Base-by-base conservation (phyloP, 2,329 filamentous ascomycete species). In the Chrysoporthe puriensis region DNA sequence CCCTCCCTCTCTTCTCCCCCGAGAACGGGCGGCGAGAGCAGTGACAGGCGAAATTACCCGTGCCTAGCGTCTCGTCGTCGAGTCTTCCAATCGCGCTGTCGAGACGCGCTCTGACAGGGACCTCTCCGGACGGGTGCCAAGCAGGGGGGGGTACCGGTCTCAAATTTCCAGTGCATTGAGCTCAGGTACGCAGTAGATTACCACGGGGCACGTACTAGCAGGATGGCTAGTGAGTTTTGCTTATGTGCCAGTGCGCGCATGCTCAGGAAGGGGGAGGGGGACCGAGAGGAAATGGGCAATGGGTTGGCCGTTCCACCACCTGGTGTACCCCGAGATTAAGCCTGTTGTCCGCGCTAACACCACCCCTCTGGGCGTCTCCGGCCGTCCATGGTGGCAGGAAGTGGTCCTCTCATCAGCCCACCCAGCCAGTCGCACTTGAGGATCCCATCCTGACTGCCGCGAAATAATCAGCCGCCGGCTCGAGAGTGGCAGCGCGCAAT, bases 21-120 rank as follows among this genome's bases (percentile, higher is more conserved):
- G 50, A 54, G 60, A 54, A 50, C 44, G 62, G 52, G 57, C 6
- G 36, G 26, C 50, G 50, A 54, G 26, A 26, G 21, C 57, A 62
- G n/a, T 57, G 62, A 65, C 66, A 68, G 66, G 66, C 66, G 66
- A 68, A 21, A 68, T 68, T 68, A 62, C 57, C 62, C 62, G 58
- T 65, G 48, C 44, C 66, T 62, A 65, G 62, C 62, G 44, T 46
- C 60, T 42, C 34, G 42, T 44, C 26, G 42, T 61, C 34, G 59
- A 21, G 34, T 58, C 66, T 68, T 61, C 66, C 66, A 68, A 68
- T 68, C 66, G 54, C 32, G 36, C 32, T 46, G 18, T 36, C 32
- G 40, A 48, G 32, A 61, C 9, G 57, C 57, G 40, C 43, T 26
- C 6, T 61, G 59, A 34, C 59, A 61, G 26, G 59, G 59, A 18